Conservation (phyloP, 2,329 filamentous ascomycete genomes). For the Colletotrichum sp. region DNA sequence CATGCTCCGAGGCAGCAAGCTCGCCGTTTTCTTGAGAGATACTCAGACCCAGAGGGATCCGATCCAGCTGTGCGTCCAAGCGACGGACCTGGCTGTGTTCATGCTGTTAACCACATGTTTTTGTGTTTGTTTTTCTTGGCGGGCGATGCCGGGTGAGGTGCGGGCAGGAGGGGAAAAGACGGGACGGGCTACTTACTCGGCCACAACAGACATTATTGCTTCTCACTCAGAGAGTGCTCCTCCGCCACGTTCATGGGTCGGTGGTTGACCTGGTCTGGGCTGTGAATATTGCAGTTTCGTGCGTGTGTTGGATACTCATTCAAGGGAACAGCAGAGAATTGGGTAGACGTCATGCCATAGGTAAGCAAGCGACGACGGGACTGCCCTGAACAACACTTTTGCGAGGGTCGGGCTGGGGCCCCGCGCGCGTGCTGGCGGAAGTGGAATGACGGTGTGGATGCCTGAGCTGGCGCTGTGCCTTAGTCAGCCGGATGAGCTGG, state of each 20-base stretch:
- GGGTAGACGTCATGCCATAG: constrained; percentile 10
- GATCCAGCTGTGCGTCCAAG: constrained; percentile 70
- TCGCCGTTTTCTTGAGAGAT: constrained; percentile 24
- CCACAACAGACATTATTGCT: constrained; percentile 47
- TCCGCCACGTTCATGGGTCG: constrained; percentile 15
- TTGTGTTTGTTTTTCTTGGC: constrained; percentile 12
- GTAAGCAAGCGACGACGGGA: constrained; percentile 8
- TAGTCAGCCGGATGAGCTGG: constrained; percentile 1
- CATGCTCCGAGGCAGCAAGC: constrained; percentile 36
- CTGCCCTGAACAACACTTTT: constrained; percentile 14
- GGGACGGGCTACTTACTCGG: constrained; percentile 44
- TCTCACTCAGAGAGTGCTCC: constrained; percentile 20
- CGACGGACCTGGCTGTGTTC: constrained; percentile 62
- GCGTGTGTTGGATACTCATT: neutral
- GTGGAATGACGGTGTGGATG: constrained; percentile 7
- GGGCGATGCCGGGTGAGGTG: neutral
- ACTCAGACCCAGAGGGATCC: constrained; percentile 52
- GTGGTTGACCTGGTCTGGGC: neutral
- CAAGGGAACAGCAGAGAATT: neutral
- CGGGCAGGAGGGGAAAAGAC: neutral
- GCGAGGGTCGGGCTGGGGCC: neutral
- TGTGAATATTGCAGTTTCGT: constrained; percentile 1
- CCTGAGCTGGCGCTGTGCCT: neutral
- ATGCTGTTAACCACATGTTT: constrained; percentile 4
- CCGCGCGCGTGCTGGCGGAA: neutral